Percentiles rank a stretch among this genome's conserved stretches.
phyloP scores from a whole-genome alignment of 1,139 yeast genomes.

The Candida anutae region DNA sequence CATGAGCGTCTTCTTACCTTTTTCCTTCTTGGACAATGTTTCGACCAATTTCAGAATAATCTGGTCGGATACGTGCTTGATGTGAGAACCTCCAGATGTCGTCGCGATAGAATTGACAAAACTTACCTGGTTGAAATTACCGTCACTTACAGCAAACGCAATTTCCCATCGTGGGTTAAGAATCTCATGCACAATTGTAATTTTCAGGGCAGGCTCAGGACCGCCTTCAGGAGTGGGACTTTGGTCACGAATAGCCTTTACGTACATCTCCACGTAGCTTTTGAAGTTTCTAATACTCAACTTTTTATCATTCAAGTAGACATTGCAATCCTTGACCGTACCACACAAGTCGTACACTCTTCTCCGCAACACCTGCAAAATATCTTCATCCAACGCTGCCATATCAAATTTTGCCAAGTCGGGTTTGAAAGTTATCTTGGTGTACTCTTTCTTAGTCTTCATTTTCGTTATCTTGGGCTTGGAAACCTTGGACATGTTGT shows the following conservation, averaged over 20 bases:
- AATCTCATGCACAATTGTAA: conserved; percentile 65
- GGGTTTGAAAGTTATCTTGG: conserved; percentile 84
- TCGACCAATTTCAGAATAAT: conserved; percentile 61
- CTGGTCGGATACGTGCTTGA: conserved; percentile 78
- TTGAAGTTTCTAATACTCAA: conserved; percentile 71
- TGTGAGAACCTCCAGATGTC: conserved; percentile 95
- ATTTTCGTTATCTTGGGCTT: conserved; percentile 65
- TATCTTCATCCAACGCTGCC: conserved; percentile 75
- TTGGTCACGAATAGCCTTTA: conserved; percentile 51
- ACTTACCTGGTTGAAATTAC: conserved; percentile 85
- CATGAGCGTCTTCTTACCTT: conserved; percentile 61
- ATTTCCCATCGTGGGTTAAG: conserved; percentile 81
- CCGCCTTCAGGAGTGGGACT: conserved; percentile 17
- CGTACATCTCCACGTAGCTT: conserved; percentile 82
- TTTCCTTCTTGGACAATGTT: conserved; percentile 65
- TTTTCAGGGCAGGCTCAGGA: conserved; percentile 25
- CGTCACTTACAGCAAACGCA: conserved; percentile 92
- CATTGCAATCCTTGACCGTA: conserved; percentile 79
- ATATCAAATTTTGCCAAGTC: conserved; percentile 80
- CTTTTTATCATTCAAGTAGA: conserved; percentile 68
- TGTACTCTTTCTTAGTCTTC: conserved; percentile 64
- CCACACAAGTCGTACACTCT: conserved; percentile 97
- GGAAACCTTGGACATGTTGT: conserved; percentile 74
- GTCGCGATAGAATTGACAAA: conserved; percentile 98
- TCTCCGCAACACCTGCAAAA: conserved; percentile 76